These are phyloP conservation scores for Herpotrichia juniperi DNA, from an alignment of 2,329 filamentous ascomycete genomes.

Conservation along the genomic window DNA sequence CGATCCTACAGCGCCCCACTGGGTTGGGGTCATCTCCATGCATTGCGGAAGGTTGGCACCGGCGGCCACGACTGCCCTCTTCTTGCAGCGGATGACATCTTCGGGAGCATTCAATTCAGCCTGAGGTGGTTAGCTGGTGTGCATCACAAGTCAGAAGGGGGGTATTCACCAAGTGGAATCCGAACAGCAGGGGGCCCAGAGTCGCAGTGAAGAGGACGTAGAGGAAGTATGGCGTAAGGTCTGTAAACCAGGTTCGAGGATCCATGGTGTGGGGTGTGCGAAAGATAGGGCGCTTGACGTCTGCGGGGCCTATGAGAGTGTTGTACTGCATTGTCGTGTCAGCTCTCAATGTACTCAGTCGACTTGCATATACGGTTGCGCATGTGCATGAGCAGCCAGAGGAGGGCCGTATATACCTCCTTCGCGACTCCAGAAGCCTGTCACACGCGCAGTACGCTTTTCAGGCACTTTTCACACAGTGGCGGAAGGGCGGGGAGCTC, in stretches of 20 bases:
- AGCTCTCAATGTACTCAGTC: conserved; percentile 5
- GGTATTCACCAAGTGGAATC: conserved; percentile 78
- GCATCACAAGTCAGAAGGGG: background rate
- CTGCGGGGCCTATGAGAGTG: conserved; percentile 5
- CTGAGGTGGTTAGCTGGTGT: conserved; percentile 53
- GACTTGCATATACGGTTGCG: background rate
- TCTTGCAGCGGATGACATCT: conserved; percentile 87
- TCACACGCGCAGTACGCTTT: conserved; percentile 16
- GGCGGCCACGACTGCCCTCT: conserved; percentile 56
- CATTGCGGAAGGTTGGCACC: conserved; percentile 68
- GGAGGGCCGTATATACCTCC: conserved; percentile 14
- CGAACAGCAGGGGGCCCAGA: conserved; percentile 89
- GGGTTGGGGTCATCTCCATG: conserved; percentile 81
- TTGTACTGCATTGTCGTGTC: conserved; percentile 16
- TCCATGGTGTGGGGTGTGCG: conserved; percentile 39
- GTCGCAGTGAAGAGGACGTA: conserved; percentile 78
- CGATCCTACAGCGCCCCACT: conserved; percentile 86
- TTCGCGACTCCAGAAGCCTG: conserved; percentile 4
- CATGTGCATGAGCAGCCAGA: background rate
- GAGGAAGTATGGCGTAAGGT: conserved; percentile 76
- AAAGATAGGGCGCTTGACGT: conserved; percentile 20
- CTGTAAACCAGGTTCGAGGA: conserved; percentile 47
- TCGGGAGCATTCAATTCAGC: conserved; percentile 95
- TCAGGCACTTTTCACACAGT: conserved; percentile 18
- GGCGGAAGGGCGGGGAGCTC: conserved; percentile 14